Percentiles rank a stretch among this genome's conserved stretches.
Evolutionary conservation across 371 early-diverging fungal genomes (phyloP).

Genomic region (Mucor piriformis): DNA sequence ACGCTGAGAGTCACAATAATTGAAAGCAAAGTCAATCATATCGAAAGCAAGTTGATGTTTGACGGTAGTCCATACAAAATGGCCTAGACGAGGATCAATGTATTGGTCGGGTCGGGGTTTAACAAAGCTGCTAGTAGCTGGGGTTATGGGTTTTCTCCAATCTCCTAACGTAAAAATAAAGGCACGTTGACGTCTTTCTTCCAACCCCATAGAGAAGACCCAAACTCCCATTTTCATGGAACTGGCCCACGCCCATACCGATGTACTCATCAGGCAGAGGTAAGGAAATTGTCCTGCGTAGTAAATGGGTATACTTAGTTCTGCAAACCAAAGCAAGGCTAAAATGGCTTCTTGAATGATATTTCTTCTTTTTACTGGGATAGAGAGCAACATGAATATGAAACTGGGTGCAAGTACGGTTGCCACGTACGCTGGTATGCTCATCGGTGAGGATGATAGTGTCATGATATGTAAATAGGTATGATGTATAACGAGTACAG

Average conservation of each 20-base stretch:
- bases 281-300: conserved; percentile 32
- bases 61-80: conserved; percentile 6
- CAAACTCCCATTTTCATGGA: conserved; percentile 50
- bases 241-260: conserved; percentile 36
- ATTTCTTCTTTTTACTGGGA: conserved; percentile 29
- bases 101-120: conserved; percentile 1
- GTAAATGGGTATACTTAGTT: conserved; percentile 32
- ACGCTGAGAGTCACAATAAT: conserved; percentile 17
- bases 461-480: neutral
- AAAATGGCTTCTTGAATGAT: conserved; percentile 23
- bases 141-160: conserved; percentile 30
- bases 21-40: conserved; percentile 10
- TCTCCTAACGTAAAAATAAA: conserved; percentile 30
- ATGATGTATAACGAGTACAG: neutral
- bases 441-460: conserved; percentile 1
- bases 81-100: neutral
- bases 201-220: conserved; percentile 39
- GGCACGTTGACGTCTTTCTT: conserved; percentile 35
- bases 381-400: conserved; percentile 26
- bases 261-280: conserved; percentile 16
- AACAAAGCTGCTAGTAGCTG: neutral
- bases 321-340: conserved; percentile 19
- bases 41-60: conserved; percentile 31
- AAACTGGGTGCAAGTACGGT: conserved; percentile 26
- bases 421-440: conserved; percentile 14